Evolutionary conservation across 139 green algal genomes (phyloP), one percentile per base, ranked within the genome.

Genomic region (Volvox africanus): DNA sequence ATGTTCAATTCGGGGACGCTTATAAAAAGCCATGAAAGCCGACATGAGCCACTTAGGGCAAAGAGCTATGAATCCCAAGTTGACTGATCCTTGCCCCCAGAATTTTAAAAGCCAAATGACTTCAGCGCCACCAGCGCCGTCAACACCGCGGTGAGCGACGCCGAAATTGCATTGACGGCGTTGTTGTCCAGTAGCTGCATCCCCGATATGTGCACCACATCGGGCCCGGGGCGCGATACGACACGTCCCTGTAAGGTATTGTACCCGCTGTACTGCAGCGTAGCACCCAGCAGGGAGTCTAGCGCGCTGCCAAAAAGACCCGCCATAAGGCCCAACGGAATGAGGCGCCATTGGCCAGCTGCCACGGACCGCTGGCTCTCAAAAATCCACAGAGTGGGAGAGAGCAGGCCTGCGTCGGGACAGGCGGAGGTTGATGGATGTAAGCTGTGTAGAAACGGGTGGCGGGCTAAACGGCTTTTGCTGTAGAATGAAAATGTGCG

Each of bases 251-350:
- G 95, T 1, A 61, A 78, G 12, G 77, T 21, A 75, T 98, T 95
- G 67, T 94, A 96, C 0, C 98, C 94, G 19, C 93, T 98, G 92
- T 96, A 99, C 92, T 99, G 98, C 61, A 99, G 44, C 0, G 97
- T 99, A 9, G 98, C 98, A 0, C 98, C 98, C 37, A 99, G 95
- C 22, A 99, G 33, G 0, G 96, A 99, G 92, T 99, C 98, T 5
- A 99, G 33, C 75, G 99, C 69, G 1, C 96, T 98, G 20, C 96
- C 96, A 75, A 99, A 71, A 62, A 99, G 80, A 13, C 97, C 98
- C 13, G 94, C 96, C 14, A 93, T 80, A 13, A 98, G 67, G n/a
- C 96, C 96, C 78, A 97, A 80, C 21, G 92, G 91, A 20, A 97
- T 93, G 50, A 96, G 82, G 33, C 82, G 86, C 95, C 95, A 97